phyloP scores from a whole-genome alignment of 2,329 filamentous ascomycete species.

The Chaetomium olivaceum region DNA sequence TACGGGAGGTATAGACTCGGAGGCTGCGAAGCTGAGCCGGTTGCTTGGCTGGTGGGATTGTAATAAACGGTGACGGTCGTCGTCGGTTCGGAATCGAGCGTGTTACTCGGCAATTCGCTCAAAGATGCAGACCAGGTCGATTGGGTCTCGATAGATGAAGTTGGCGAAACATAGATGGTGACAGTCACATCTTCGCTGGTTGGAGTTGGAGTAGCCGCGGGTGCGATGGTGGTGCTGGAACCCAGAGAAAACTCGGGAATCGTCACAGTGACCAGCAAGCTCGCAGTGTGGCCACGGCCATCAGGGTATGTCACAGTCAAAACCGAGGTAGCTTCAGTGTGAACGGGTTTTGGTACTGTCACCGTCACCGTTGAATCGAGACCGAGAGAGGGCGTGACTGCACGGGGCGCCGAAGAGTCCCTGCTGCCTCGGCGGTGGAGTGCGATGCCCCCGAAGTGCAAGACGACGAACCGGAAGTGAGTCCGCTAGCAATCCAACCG shows the following conservation, averaged over 20 bases:
- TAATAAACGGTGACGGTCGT: background rate
- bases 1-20: conserved; percentile 4
- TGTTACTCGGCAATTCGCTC: background rate
- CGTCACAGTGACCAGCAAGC: conserved; percentile 26
- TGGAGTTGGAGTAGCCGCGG: background rate
- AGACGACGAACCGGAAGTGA: conserved; percentile 3
- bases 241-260: conserved; percentile 21
- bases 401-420: conserved; percentile 18
- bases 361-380: background rate
- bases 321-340: conserved; percentile 18
- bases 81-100: background rate
- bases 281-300: conserved; percentile 12
- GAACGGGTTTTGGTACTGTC: conserved; percentile 12
- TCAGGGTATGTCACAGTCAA: conserved; percentile 25
- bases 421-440: background rate
- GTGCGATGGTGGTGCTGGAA: conserved; percentile 26
- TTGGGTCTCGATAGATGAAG: background rate
- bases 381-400: conserved; percentile 21
- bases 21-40: background rate
- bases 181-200: conserved; percentile 19
- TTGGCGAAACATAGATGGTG: conserved; percentile 17
- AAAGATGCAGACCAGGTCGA: background rate
- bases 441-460: conserved; percentile 10
- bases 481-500: conserved; percentile 9
- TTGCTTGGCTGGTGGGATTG: background rate